These are phyloP conservation scores for Cenchrus americanus DNA, from an alignment of 176 grass and related monocot genomes.

Conservation along the genomic window DNA sequence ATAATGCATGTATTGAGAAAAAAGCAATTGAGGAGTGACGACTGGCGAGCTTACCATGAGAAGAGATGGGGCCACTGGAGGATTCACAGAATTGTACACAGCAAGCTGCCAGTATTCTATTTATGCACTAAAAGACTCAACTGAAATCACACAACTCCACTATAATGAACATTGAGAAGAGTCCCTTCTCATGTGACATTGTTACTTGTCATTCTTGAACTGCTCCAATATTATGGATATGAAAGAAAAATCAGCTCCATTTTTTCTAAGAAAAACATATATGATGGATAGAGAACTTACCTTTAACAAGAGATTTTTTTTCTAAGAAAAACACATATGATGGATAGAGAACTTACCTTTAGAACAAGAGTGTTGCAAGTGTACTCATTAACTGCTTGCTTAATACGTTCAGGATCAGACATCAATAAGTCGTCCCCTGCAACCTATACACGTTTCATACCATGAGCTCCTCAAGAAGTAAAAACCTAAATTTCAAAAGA, in stretches of 20 bases:
- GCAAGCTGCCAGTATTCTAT: neutral
- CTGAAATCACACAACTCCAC: neutral
- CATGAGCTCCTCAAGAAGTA: constrained; percentile 30
- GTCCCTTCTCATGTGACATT: neutral
- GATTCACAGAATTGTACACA: no score
- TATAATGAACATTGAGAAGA: no score
- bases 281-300: no score
- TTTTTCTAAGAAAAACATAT: neutral
- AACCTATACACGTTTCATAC: constrained; percentile 58
- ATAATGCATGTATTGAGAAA: no score
- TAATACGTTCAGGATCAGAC: constrained; percentile 87
- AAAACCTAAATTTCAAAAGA: constrained; percentile 21
- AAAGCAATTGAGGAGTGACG: no score
- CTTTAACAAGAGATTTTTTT: no score
- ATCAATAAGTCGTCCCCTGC: constrained; percentile 93
- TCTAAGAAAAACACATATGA: no score
- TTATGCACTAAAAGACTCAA: constrained; percentile 28
- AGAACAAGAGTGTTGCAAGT: constrained; percentile 96
- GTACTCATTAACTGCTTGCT: constrained; percentile 86
- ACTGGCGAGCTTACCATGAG: no score
- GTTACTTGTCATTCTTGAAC: constrained; percentile 10
- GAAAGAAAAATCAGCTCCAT: constrained; percentile 21
- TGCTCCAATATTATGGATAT: constrained; percentile 9
- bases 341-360: constrained; percentile 53
- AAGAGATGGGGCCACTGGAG: no score